A percentile compares a stretch with the other conserved stretches of the same genome.
Evolutionary conservation across 73 alveolate genomes (phyloP).

Genomic region (Paramecium caudatum): DNA sequence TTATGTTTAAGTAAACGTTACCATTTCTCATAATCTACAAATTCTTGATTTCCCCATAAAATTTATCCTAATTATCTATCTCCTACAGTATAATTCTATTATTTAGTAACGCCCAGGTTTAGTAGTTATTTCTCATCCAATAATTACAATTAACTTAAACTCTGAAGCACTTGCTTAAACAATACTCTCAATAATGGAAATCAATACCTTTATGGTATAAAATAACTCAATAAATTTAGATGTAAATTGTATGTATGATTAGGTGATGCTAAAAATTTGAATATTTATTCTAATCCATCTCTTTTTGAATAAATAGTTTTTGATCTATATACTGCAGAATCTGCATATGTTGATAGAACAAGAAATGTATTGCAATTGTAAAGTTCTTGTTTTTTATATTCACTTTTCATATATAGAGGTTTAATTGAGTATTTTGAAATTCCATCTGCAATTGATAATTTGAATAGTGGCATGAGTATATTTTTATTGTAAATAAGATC

Average conservation of each 20-base stretch:
- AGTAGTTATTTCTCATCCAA: neutral
- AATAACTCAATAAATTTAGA: neutral
- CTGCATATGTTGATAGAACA: neutral
- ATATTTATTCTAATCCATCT: conserved; percentile 15
- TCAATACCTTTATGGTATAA: neutral
- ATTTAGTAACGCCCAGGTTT: no score
- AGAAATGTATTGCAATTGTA: neutral
- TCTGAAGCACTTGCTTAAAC: neutral
- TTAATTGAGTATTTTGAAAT: neutral
- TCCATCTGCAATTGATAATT: conserved; percentile 26
- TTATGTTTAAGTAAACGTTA: neutral
- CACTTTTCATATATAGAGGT: neutral
- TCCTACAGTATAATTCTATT: neutral
- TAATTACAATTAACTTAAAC: neutral
- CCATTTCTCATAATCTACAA: neutral
- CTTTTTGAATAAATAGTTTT: neutral
- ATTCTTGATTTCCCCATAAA: neutral
- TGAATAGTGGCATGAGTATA: neutral
- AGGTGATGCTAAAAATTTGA: neutral
- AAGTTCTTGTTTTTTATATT: conserved; percentile 3
- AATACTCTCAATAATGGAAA: conserved; percentile 19
- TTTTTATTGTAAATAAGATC: neutral
- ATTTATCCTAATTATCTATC: neutral
- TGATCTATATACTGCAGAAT: conserved; percentile 14
- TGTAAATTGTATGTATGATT: neutral